phyloP scores from a whole-genome alignment of 768 basidiomycete genomes.

The Boletus huronensis region DNA sequence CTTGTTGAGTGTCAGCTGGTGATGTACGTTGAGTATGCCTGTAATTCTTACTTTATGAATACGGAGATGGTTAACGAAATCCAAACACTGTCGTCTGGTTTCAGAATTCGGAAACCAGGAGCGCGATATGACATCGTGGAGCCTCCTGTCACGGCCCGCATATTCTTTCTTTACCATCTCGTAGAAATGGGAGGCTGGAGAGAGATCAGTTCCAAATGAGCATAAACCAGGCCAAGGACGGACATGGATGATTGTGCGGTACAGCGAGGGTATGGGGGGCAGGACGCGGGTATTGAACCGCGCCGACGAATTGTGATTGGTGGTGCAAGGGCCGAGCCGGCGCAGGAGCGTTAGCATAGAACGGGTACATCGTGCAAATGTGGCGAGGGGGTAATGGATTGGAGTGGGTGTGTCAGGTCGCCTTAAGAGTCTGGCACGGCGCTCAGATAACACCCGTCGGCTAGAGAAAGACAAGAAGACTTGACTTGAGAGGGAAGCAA shows the following conservation, averaged over 20 bases:
- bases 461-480: neutral
- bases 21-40: neutral
- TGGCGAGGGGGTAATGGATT: neutral
- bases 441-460: neutral
- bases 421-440: constrained; percentile 1
- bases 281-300: neutral
- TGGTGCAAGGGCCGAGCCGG: neutral
- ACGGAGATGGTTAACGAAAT: constrained; percentile 11
- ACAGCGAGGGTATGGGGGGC: neutral
- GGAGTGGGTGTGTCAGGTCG: neutral
- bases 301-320: neutral
- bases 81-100: neutral
- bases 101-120: neutral
- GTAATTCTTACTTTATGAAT: constrained; percentile 18
- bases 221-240: constrained; percentile 1
- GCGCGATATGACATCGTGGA: constrained; percentile 6
- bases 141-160: neutral
- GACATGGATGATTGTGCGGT: constrained; percentile 2
- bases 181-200: constrained; percentile 9
- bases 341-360: neutral
- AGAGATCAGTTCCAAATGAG: neutral
- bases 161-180: neutral
- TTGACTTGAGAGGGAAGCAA: neutral
- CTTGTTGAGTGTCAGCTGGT: constrained; percentile 14
- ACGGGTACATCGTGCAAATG: constrained; percentile 4